These are phyloP conservation scores for Candida orba DNA, from an alignment of 805 yeast genomes.

Conservation along the genomic window DNA sequence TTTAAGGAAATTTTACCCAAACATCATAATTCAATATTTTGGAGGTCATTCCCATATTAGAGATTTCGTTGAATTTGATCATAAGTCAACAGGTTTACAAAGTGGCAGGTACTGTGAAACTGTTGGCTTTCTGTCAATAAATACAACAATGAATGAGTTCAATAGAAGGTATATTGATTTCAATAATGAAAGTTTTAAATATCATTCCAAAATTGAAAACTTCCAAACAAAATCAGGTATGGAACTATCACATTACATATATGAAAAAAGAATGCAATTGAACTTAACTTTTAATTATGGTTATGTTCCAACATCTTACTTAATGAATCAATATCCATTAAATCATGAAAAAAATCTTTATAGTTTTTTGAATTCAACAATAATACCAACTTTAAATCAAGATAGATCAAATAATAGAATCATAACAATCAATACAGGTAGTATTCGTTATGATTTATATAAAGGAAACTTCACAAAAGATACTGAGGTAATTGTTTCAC, in stretches of 20 bases:
- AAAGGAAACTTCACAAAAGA: conserved; percentile 79
- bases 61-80: conserved; percentile 69
- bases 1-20: conserved; percentile 54
- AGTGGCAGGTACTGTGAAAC: conserved; percentile 94
- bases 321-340: conserved; percentile 59
- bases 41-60: conserved; percentile 95
- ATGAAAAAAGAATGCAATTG: conserved; percentile 37
- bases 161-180: conserved; percentile 77
- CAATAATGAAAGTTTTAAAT: conserved; percentile 60
- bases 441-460: conserved; percentile 79
- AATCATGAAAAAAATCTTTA: conserved; percentile 51
- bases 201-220: conserved; percentile 39
- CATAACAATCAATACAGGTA: conserved; percentile 77
- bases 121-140: conserved; percentile 75
- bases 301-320: conserved; percentile 57
- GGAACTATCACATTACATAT: conserved; percentile 38
- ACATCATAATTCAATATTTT: conserved; percentile 67
- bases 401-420: conserved; percentile 31
- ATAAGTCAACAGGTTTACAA: conserved; percentile 68
- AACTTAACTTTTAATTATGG: conserved; percentile 55
- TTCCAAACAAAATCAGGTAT: conserved; percentile 55
- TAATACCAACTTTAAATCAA: conserved; percentile 41
- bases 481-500: conserved; percentile 75
- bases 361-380: conserved; percentile 46
- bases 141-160: conserved; percentile 29